Base-by-base conservation (phyloP, 2,329 filamentous ascomycete genomes). In the Pleomassaria siparia region DNA sequence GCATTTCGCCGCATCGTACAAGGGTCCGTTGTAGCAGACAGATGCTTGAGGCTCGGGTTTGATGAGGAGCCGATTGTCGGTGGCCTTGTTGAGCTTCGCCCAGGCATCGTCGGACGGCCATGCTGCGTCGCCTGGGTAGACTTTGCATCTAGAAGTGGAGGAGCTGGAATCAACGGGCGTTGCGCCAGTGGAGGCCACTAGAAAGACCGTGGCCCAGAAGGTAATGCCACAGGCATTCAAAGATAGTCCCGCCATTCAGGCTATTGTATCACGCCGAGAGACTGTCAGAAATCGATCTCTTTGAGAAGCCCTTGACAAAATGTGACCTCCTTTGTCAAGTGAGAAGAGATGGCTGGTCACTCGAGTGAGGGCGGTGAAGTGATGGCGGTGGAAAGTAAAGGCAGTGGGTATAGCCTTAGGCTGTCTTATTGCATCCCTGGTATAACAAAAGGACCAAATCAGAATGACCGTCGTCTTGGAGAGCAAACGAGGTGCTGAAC, bases 81-180 rank as follows among this genome's bases (percentile, higher is more conserved):
- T 62, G 26, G 63, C 35, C 15, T 60, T 55, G 61, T 81, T 80
- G 43, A 83, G 69, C 12, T 55, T 53, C 6, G 56, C 49, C 80
- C 80, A 83, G 11, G 63, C 63, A 0, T 65, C 55, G 11, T 70
- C 50, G 1, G 72, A 73, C 0, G 80, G 81, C 81, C 80, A 83
- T 39, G 60, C 60, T 7, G 60, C 20, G 12, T 73, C 72, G 16
- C 70, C 72, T 1, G 77, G 79, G 37, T 73, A 76, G 2, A 76
- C 69, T 60, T 80, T 81, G 66, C 79, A 81, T 50, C 60, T 47
- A 10, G 60, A 60, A 9, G 55, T 54, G 18, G 48, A 50, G 22
- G 43, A 29, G 15, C 39, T 43, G 13, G 49, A 45, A 5, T 62
- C 37, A 11, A 62, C 43, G 20, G 63, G 56, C 6, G 55, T 56